Percentiles rank a stretch among this genome's conserved stretches.
These are phyloP conservation scores for Debaryomycetaceae sp. DNA, from an alignment of 1,139 yeast species.

Conservation along the genomic window DNA sequence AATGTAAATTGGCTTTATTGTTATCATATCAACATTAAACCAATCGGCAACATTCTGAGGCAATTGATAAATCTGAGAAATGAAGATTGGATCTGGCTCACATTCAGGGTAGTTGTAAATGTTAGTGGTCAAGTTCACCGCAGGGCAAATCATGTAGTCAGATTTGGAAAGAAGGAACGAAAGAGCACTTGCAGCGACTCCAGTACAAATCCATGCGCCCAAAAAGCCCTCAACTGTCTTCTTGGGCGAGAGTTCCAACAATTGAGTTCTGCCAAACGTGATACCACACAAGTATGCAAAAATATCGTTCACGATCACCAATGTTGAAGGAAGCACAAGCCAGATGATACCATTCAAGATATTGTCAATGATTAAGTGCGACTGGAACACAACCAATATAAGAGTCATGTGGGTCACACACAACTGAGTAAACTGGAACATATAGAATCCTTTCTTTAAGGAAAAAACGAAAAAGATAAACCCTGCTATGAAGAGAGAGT, in stretches of 20 bases:
- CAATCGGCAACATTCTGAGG: slow-evolving; percentile 63
- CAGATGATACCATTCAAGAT: slow-evolving; percentile 89
- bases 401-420: slow-evolving; percentile 94
- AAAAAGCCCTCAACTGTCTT: slow-evolving; percentile 96
- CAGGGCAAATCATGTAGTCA: slow-evolving; percentile 86
- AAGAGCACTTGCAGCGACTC: slow-evolving; percentile 65
- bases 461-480: slow-evolving; percentile 88
- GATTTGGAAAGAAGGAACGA: slow-evolving; percentile 63
- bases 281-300: slow-evolving; percentile 97
- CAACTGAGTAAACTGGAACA: slow-evolving; percentile 90
- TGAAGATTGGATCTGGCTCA: slow-evolving; percentile 82
- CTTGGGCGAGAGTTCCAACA: slow-evolving; percentile 92
- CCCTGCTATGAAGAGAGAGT: slow-evolving; percentile 82
- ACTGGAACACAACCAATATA: slow-evolving; percentile 86
- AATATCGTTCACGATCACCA: slow-evolving; percentile 91
- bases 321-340: slow-evolving; percentile 88
- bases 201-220: slow-evolving; percentile 97
- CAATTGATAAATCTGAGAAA: slow-evolving; percentile 71
- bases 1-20: slow-evolving; percentile 81
- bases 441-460: slow-evolving; percentile 81
- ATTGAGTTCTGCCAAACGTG: slow-evolving; percentile 89
- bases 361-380: slow-evolving; percentile 87
- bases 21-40: slow-evolving; percentile 42
- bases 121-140: slow-evolving; percentile 59
- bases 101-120: slow-evolving; percentile 51